Base-by-base conservation (phyloP, 2,329 filamentous ascomycete species). In the Domatiomyces globalis region DNA sequence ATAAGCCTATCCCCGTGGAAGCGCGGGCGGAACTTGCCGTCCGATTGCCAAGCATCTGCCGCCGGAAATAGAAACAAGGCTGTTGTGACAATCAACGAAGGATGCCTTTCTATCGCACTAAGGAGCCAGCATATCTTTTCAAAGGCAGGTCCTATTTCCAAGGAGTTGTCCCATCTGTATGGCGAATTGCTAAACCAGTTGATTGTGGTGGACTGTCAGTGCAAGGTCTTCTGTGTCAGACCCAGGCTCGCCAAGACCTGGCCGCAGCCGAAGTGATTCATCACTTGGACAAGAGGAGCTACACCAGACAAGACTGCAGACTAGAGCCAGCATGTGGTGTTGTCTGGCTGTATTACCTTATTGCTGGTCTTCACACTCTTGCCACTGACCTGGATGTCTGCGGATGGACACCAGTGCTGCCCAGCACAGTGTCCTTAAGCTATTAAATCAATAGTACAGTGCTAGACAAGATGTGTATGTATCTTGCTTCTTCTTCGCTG, bases 401-500 rank as follows among this genome's bases (percentile, higher is more conserved):
- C 22, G 33, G 33, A 15, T 39, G 33, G 33, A 39, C 33, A 5
- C 12, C 22, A 6, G 3, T 25, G 22, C 22, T 3, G 22, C 22
- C 6, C 22, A 25, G 3, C 22, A 25, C 22, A 3, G 22, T 25
- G 22, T 6, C 22, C 3, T 25, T 25, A 6, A n/a, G n/a, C n/a
- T n/a, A n/a, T n/a, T n/a, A n/a, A n/a, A n/a, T n/a, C n/a, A n/a
- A n/a, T n/a, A n/a, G n/a, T n/a, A n/a, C 10, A 15, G 33, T 5
- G 33, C 4, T 4, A 15, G 33, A 15, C 33, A 39, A 39, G 43
- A 45, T 45, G 43, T 19, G 43, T 57, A 20, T 60, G 54, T 22
- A 63, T 63, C 8, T 61, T 58, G 29, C 61, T 52, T 39, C 59
- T 62, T 45, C 62, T 61, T 1, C 53, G 55, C 17, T 63, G 33